These are phyloP conservation scores for Trichosporon sp. DNA, from an alignment of 1,284 basidiomycete species.

Conservation along the genomic window DNA sequence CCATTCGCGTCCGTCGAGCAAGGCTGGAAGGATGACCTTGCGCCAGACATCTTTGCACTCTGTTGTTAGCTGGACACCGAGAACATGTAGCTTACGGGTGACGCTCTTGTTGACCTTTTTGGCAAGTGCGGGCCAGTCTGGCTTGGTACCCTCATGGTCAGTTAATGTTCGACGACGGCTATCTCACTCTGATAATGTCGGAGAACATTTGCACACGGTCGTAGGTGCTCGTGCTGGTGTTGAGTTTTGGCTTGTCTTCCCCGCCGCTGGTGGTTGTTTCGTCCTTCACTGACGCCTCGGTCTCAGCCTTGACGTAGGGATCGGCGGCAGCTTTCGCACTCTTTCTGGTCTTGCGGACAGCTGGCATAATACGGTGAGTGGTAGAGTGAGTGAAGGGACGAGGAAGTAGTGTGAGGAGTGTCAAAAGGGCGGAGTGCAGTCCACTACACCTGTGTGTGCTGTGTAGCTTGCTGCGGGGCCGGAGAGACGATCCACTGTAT, in stretches of 20 bases:
- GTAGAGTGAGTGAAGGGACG: not conserved
- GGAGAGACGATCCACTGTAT: not conserved
- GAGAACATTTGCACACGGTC: not conserved
- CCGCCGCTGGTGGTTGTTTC: no score
- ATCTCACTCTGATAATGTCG: not conserved
- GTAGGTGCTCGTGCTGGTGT: not conserved
- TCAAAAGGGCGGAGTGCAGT: not conserved
- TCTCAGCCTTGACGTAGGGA: not conserved
- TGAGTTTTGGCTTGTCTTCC: not conserved
- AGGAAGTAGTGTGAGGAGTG: not conserved
- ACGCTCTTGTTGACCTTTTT: not conserved
- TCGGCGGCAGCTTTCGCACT: not conserved
- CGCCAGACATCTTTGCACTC: constrained; percentile 37
- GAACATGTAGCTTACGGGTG: not conserved
- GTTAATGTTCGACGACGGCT: not conserved
- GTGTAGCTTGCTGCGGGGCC: not conserved
- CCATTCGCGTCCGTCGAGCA: constrained; percentile 26
- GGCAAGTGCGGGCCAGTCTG: not conserved
- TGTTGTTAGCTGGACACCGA: constrained; percentile 6
- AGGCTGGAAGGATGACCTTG: constrained; percentile 24
- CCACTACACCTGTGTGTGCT: not conserved
- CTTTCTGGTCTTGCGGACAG: not conserved
- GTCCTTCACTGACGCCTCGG: not conserved
- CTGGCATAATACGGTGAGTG: not conserved
- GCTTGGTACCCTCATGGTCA: not conserved